Evolutionary conservation across 176 grass and related monocot species (phyloP).

Genomic region (Phyllostachys edulis): DNA sequence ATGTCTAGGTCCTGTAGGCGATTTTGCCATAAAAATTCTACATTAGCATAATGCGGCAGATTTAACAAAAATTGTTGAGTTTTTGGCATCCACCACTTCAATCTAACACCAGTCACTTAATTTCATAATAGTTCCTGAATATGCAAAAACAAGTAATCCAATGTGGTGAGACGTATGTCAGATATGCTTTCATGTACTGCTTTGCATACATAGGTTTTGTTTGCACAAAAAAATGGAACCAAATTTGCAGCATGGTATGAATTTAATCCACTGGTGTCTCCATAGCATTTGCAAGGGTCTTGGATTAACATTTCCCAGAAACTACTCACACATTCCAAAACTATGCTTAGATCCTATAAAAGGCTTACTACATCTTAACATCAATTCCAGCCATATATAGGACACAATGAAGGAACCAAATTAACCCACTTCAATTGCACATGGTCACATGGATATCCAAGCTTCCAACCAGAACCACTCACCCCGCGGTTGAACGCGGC

Average conservation of each 20-base stretch:
- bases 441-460: too few species aligned
- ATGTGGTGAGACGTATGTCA: neutral
- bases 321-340: neutral
- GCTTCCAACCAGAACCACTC: neutral
- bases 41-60: neutral
- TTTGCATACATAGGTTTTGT: neutral
- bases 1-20: too few species aligned
- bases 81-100: neutral
- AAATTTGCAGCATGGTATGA: neutral
- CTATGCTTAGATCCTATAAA: neutral
- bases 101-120: neutral
- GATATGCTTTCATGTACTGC: neutral
- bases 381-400: neutral
- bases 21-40: neutral
- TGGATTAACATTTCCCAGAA: neutral
- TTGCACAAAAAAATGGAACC: neutral
- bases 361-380: neutral
- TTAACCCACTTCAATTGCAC: neutral
- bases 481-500: conserved; percentile 96
- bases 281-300: neutral
- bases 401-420: neutral
- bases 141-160: neutral
- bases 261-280: neutral
- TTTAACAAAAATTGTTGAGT: neutral
- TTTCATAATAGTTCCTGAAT: neutral